These are phyloP conservation scores for Xylariaceae sp. DNA, from an alignment of 2,329 filamentous ascomycete species.

Conservation along the genomic window DNA sequence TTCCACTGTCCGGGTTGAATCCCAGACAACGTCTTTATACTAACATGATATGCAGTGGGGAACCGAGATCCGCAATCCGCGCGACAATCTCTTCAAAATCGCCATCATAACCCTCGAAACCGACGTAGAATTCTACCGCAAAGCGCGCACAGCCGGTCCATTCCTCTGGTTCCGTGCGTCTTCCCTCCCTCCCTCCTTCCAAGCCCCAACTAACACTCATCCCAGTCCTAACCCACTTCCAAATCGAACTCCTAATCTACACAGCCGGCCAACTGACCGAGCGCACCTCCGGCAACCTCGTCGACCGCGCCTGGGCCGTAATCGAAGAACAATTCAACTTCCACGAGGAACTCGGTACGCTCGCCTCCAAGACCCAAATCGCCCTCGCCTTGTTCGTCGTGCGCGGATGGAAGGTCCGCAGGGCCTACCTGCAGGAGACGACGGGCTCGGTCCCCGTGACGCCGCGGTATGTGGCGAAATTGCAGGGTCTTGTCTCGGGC, in stretches of 20 bases:
- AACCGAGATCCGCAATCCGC: conserved; percentile 43
- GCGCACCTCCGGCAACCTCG: conserved; percentile 43
- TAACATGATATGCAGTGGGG: conserved; percentile 35
- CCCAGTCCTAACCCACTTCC: conserved; percentile 42
- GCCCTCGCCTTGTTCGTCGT: conserved; percentile 45
- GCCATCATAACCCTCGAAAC: conserved; percentile 46
- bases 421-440: conserved; percentile 36
- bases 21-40: neutral
- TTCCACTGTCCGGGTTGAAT: neutral
- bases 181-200: neutral
- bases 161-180: conserved; percentile 52
- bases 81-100: conserved; percentile 53
- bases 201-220: conserved; percentile 8
- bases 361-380: conserved; percentile 40
- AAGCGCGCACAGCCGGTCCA: conserved; percentile 37
- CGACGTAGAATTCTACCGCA: conserved; percentile 40
- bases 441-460: conserved; percentile 37
- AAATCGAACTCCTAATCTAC: conserved; percentile 51
- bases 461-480: conserved; percentile 42
- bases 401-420: conserved; percentile 49
- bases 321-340: conserved; percentile 44
- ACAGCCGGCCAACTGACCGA: conserved; percentile 50
- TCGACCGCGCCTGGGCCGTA: conserved; percentile 49
- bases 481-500: conserved; percentile 40
- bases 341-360: conserved; percentile 48